These are phyloP conservation scores for Tolypocladium pustulatum DNA, from an alignment of 2,329 filamentous ascomycete species.

Conservation along the genomic window DNA sequence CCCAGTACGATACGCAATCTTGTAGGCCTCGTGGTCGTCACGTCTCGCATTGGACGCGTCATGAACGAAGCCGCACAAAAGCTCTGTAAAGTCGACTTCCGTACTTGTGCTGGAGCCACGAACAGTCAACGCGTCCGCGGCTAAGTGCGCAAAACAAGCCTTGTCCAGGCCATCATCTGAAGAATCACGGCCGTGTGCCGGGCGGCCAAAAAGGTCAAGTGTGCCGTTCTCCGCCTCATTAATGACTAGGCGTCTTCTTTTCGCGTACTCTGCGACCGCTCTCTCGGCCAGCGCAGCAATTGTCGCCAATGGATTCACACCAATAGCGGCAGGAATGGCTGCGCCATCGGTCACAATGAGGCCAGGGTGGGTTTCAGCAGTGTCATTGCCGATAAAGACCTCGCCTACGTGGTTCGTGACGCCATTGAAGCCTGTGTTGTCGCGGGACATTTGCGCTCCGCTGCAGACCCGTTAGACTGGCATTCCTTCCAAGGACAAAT, in stretches of 20 bases:
- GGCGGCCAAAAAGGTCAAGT: conserved; percentile 45
- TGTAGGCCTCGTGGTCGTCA: conserved; percentile 40
- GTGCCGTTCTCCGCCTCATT: conserved; percentile 33
- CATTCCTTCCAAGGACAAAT: conserved; percentile 1
- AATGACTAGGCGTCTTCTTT: conserved; percentile 30
- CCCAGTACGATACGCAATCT: conserved; percentile 40
- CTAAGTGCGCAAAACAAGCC: not conserved
- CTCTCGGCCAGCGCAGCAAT: conserved; percentile 60
- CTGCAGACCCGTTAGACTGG: conserved; percentile 16
- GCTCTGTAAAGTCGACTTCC: conserved; percentile 50
- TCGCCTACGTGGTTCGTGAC: conserved; percentile 52
- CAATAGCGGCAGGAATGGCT: conserved; percentile 49
- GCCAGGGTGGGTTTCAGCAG: conserved; percentile 39
- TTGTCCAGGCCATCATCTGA: not conserved
- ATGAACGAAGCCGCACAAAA: conserved; percentile 54
- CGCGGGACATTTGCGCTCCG: conserved; percentile 51
- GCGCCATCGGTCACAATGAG: conserved; percentile 53
- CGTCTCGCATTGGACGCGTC: conserved; percentile 26
- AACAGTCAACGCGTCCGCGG: not conserved
- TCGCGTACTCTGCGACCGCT: conserved; percentile 41
- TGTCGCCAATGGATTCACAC: conserved; percentile 59
- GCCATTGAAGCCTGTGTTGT: conserved; percentile 45
- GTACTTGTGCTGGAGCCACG: not conserved
- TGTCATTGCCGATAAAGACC: conserved; percentile 42
- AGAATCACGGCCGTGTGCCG: conserved; percentile 21